A percentile compares a stretch with the other conserved stretches of the same genome.
Conservation (phyloP, 306 rosid genomes). For the Crataegus laevigata region DNA sequence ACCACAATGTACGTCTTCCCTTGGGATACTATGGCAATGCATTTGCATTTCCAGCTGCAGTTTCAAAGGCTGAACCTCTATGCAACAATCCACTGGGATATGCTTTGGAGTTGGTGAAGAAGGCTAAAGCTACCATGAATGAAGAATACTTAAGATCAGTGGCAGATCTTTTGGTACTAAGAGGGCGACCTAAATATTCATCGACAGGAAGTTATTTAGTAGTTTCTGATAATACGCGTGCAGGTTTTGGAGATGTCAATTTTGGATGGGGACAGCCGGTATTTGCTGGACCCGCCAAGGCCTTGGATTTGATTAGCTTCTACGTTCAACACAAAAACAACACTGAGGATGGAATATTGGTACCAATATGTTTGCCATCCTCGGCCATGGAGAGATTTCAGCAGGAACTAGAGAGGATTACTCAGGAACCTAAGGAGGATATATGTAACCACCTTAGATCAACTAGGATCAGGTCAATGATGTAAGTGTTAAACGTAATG, state of each 20-base stretch:
- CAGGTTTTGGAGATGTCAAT: neutral
- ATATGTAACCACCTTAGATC: neutral
- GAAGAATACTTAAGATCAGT: conserved; percentile 40
- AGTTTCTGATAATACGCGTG: conserved; percentile 23
- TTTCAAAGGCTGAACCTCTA: neutral
- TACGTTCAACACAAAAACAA: neutral
- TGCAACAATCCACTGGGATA: conserved; percentile 7
- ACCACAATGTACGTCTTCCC: neutral
- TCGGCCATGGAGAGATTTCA: conserved; percentile 33
- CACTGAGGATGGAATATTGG: conserved; percentile 32
- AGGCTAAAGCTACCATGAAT: conserved; percentile 2
- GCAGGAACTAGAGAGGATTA: conserved; percentile 5
- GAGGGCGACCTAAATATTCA: conserved; percentile 9
- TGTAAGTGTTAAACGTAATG: neutral
- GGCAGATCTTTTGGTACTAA: conserved; percentile 27
- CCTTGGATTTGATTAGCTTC: neutral
- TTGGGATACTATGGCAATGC: conserved; percentile 30
- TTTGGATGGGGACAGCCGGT: conserved; percentile 51
- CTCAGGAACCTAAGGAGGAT: neutral
- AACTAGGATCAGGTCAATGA: neutral
- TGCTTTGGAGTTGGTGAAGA: conserved; percentile 21
- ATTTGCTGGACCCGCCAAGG: conserved; percentile 22
- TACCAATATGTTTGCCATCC: conserved; percentile 30
- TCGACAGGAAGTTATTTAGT: neutral
- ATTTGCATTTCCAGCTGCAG: neutral